Evolutionary conservation across 495 filamentous ascomycete species (phyloP).

Genomic region (Clavariopsis aquatica): DNA sequence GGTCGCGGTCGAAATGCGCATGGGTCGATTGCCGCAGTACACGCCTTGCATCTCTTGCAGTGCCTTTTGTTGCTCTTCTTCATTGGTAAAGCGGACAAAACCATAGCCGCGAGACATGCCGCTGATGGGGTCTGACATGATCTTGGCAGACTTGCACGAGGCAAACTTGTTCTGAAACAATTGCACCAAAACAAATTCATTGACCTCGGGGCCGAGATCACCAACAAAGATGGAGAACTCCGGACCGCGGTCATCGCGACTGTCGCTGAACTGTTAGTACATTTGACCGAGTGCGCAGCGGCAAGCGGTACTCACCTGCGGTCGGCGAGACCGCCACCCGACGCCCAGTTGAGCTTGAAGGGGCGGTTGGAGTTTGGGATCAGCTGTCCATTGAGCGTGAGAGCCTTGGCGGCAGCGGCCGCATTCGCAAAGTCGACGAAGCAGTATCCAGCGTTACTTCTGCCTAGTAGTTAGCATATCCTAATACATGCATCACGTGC

Average conservation of each 20-base stretch:
- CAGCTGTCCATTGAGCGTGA: slow-evolving; percentile 81
- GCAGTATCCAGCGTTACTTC: slow-evolving; percentile 96
- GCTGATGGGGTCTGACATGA: slow-evolving; percentile 98
- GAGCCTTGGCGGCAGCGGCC: slow-evolving; percentile 85
- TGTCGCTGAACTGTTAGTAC: slow-evolving; percentile 41
- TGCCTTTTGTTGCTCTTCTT: slow-evolving; percentile 91
- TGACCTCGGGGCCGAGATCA: slow-evolving; percentile 96
- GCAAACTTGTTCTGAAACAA: slow-evolving; percentile 96
- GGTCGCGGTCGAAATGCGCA: slow-evolving; percentile 97
- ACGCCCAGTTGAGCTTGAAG: slow-evolving; percentile 99
- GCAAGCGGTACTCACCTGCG: slow-evolving; percentile 64
- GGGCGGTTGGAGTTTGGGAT: slow-evolving; percentile 93
- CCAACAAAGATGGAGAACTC: slow-evolving; percentile 98
- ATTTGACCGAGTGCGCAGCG: slow-evolving; percentile 1
- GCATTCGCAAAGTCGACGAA: slow-evolving; percentile 91
- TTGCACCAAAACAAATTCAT: slow-evolving; percentile 95
- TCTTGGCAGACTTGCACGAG: slow-evolving; percentile 98
- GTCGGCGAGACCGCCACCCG: slow-evolving; percentile 91
- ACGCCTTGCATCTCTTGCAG: slow-evolving; percentile 98
- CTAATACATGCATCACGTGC: slow-evolving; percentile 3
- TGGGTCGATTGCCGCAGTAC: slow-evolving; percentile 97
- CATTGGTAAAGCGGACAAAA: slow-evolving; percentile 95
- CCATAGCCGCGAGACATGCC: slow-evolving; percentile 98
- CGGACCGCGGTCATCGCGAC: slow-evolving; percentile 90
- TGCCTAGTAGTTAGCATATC: slow-evolving; percentile 56